Conservation (phyloP, 164 flowering plant species). For the Aristolochia fimbriata region DNA sequence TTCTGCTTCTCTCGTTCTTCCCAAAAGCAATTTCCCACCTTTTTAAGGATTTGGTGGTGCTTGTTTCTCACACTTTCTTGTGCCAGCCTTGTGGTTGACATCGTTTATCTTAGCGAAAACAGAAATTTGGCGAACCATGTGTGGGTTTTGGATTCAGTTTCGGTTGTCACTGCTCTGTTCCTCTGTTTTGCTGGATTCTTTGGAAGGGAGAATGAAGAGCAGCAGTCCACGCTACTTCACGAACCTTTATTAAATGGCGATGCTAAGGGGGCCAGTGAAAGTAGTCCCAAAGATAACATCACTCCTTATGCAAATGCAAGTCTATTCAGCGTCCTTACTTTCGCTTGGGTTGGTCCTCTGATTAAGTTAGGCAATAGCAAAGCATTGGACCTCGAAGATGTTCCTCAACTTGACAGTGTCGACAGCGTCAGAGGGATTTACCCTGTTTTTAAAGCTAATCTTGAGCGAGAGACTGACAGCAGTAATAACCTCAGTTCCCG, state of each 20-base stretch:
- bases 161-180: conserved; percentile 10
- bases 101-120: conserved; percentile 2
- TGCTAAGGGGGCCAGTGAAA: conserved; percentile 3
- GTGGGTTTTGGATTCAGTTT: conserved; percentile 17
- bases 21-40: conserved; percentile 9
- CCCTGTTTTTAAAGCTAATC: conserved; percentile 15
- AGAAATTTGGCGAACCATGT: conserved; percentile 9
- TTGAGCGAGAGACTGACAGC: conserved; percentile 7
- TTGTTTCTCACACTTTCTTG: conserved; percentile 15
- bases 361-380: conserved; percentile 27
- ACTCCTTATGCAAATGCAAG: conserved; percentile 27
- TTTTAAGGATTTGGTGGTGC: conserved; percentile 26
- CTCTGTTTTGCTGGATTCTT: conserved; percentile 15
- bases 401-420: conserved; percentile 25
- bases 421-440: conserved; percentile 24
- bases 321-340: conserved; percentile 25
- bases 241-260: conserved; percentile 22
- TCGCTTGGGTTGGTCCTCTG: conserved; percentile 39
- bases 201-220: conserved; percentile 10
- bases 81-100: conserved; percentile 16
- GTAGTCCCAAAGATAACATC: conserved; percentile 3
- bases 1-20: conserved; percentile 10
- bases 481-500: background rate
- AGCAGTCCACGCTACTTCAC: conserved; percentile 7
- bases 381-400: conserved; percentile 34